Evolutionary conservation across 306 rosid genomes (phyloP), one percentile per base, ranked within the genome.

Genomic region (Prinsepia uniflora): DNA sequence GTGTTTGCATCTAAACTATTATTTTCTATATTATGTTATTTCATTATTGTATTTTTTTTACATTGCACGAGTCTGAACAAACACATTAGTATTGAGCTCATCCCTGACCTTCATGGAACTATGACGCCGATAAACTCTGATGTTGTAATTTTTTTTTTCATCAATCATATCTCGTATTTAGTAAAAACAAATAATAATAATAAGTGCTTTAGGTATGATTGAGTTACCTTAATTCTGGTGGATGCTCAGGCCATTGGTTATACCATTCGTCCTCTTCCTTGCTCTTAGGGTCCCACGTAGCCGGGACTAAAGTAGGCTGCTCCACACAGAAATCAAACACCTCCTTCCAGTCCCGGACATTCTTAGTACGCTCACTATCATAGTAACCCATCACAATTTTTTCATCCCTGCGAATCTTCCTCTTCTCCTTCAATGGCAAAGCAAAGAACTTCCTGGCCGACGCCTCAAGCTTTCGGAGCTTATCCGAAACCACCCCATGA

Each of bases 321-420:
- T 54, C 59, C 22, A 78, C 67, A 3, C 30, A 10, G 58, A 82
- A 75, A 81, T 88, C 91, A 75, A 86, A 84, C 6, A 79, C 89
- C 63, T 88, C 90, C 55, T 85, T 88, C 90, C 96, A 85, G 24
- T 89, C 92, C 30, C 91, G 84, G 2, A 89, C 86, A 17, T 89
- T 89, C 77, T 89, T 89, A 8, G 97, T 89, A 22, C 79, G 81
- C 39, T 92, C 97, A 0, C 63, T 67, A 19, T 92, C 94, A 47
- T 60, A 76, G 14, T 92, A 92, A 9, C 97, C 96, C 19, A 14
- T 8, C 0, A 78, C 48, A 3, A 1, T 12, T 5, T 0, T 46
- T 15, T 78, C 87, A 6, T 78, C 78, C 64, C 90, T 75, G 10
- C 77, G 72, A 11, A 85, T 78, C 75, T 78, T 83, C 56, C 61